Evolutionary conservation across 192 early-diverging fungal species (phyloP).

Genomic region (Backusella circina): DNA sequence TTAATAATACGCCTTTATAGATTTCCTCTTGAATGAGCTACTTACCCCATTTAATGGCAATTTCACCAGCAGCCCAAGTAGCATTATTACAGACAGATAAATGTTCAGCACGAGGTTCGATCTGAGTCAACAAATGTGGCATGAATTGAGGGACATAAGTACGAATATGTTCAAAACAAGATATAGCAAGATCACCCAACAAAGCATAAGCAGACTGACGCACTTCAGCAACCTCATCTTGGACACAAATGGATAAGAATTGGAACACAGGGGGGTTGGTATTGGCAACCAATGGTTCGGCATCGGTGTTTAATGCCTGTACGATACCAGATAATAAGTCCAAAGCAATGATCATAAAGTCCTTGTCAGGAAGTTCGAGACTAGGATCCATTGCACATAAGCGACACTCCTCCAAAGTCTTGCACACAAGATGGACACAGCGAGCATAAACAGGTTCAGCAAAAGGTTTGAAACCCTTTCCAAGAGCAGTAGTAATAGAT

Average conservation of each 20-base stretch:
- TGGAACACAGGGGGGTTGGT: constrained; percentile 71
- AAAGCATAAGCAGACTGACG: constrained; percentile 95
- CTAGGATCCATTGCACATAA: constrained; percentile 46
- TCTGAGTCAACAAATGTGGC: constrained; percentile 68
- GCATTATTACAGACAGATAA: constrained; percentile 97
- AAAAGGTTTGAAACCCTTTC: constrained; percentile 83
- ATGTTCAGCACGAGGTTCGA: constrained; percentile 71
- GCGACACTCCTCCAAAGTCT: constrained; percentile 70
- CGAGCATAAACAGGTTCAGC: constrained; percentile 83
- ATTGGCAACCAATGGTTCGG: constrained; percentile 71
- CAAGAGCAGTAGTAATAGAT: constrained; percentile 71
- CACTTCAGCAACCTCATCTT: constrained; percentile 65
- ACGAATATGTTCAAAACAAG: constrained; percentile 77
- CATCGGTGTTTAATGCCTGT: constrained; percentile 80
- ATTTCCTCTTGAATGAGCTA: constrained; percentile 12
- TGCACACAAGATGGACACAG: constrained; percentile 84
- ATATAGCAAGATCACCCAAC: constrained; percentile 94
- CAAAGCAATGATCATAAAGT: constrained; percentile 94
- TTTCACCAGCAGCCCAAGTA: constrained; percentile 96
- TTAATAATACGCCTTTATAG: not conserved
- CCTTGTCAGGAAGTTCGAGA: constrained; percentile 82
- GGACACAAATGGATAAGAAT: constrained; percentile 81
- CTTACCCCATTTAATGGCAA: constrained; percentile 77
- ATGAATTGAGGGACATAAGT: constrained; percentile 81
- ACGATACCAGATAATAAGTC: constrained; percentile 94